Conservation (phyloP, 176 grass and related monocot species). For the Coix lacrymajobi region DNA sequence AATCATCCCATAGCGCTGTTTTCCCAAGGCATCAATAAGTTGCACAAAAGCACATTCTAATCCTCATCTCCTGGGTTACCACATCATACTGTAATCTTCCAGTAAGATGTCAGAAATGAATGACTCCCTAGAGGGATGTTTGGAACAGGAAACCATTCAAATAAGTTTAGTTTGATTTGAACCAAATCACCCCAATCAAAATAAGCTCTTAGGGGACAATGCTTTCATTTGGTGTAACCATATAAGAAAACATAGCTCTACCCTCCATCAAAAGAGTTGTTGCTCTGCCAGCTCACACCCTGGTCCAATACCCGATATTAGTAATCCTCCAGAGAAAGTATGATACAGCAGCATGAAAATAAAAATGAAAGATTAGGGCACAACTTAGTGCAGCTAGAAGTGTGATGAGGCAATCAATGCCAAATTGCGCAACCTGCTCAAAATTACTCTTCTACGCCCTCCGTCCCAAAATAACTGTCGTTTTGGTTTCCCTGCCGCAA, state of each 20-base stretch:
- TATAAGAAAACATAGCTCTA: conserved; percentile 25
- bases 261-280: conserved; percentile 56
- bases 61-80: neutral
- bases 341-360: neutral
- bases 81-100: neutral
- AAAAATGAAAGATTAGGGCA: neutral
- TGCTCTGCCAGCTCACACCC: conserved; percentile 49
- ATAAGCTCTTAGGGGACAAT: neutral
- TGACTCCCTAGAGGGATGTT: neutral
- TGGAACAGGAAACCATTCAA: neutral
- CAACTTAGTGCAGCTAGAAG: neutral
- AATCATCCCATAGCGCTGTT: neutral
- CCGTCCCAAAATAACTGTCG: too few species aligned
- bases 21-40: neutral
- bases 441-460: neutral
- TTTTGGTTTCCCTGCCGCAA: too few species aligned
- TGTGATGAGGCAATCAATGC: neutral
- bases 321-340: conserved; percentile 2
- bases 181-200: neutral
- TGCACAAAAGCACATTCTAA: neutral
- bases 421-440: neutral
- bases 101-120: neutral
- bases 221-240: neutral
- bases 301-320: conserved; percentile 42
- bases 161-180: neutral